Percentiles rank a stretch among this genome's conserved stretches.
Evolutionary conservation across 2,329 filamentous ascomycete species (phyloP).

Genomic region (Colletotrichum truncatum): DNA sequence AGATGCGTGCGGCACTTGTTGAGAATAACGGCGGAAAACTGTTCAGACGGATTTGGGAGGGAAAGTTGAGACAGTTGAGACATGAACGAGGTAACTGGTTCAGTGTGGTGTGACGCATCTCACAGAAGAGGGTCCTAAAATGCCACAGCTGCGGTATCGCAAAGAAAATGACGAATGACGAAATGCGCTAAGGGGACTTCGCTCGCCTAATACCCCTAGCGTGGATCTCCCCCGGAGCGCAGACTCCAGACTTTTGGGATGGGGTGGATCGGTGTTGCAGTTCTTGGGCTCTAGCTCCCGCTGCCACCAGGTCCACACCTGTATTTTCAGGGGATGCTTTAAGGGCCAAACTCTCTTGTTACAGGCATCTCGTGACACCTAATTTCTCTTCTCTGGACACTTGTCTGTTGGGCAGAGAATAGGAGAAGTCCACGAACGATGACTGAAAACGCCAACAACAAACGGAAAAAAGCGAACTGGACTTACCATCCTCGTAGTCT

Average conservation of each 20-base stretch:
- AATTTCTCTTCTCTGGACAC: not conserved
- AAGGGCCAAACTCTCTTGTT: not conserved
- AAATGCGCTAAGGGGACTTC: constrained; percentile 21
- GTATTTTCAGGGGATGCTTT: constrained; percentile 7
- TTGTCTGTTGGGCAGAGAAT: not conserved
- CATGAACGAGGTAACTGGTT: not conserved
- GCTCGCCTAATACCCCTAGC: not conserved
- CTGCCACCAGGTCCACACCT: constrained; percentile 13
- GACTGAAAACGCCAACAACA: not conserved
- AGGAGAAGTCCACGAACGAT: too few species aligned
- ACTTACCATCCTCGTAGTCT: constrained; percentile 28
- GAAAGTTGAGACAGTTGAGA: constrained; percentile 1
- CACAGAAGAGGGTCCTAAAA: not conserved
- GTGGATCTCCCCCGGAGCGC: constrained; percentile 18
- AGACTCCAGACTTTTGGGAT: not conserved
- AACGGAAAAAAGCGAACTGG: not conserved
- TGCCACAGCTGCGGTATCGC: constrained; percentile 16
- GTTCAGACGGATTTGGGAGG: not conserved
- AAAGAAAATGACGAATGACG: constrained; percentile 30
- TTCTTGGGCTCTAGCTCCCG: constrained; percentile 20
- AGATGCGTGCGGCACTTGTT: not conserved
- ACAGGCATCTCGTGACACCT: not conserved
- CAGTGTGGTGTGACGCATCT: constrained; percentile 8
- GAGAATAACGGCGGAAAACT: not conserved
- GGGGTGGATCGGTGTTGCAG: constrained; percentile 16